A percentile compares a stretch with the other conserved stretches of the same genome.
phyloP scores from a whole-genome alignment of 2,329 filamentous ascomycete genomes.

The Metarhizium brunneum region DNA sequence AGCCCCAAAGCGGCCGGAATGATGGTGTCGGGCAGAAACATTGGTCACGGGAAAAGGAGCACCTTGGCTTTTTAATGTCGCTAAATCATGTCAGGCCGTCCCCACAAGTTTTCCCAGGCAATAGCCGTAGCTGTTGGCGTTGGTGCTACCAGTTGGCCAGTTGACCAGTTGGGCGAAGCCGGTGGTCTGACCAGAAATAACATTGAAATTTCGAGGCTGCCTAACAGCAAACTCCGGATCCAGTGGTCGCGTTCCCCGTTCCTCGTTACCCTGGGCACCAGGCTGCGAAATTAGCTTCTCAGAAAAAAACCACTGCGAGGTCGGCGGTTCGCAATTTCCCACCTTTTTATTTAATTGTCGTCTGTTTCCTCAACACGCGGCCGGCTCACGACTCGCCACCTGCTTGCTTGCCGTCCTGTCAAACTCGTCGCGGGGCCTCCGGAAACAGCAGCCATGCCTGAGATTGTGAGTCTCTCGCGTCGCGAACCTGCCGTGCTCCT shows the following conservation, averaged over 20 bases:
- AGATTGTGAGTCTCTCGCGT: constrained; percentile 7
- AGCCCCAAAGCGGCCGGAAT: neutral
- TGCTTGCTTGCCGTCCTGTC: neutral
- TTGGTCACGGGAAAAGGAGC: neutral
- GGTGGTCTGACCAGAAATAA: constrained; percentile 25
- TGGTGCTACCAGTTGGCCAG: too few relatives aligned
- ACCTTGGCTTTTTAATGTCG: neutral
- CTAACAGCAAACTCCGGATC: neutral
- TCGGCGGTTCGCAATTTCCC: neutral
- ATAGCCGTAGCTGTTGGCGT: too few relatives aligned
- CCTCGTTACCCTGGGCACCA: constrained; percentile 1
- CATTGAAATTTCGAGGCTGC: constrained; percentile 13
- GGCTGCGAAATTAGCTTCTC: constrained; percentile 1
- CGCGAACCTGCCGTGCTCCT: neutral
- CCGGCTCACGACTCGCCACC: neutral
- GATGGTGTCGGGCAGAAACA: neutral
- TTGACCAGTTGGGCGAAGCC: neutral
- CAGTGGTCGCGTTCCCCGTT: neutral
- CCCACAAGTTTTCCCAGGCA: neutral
- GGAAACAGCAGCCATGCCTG: constrained; percentile 5
- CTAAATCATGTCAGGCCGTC: neutral
- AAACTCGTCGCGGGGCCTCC: neutral
- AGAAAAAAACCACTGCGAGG: neutral
- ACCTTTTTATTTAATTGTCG: neutral
- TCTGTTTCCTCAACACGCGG: neutral